Conservation (phyloP, 306 rosid species). For the Heteromeles arbutifolia region DNA sequence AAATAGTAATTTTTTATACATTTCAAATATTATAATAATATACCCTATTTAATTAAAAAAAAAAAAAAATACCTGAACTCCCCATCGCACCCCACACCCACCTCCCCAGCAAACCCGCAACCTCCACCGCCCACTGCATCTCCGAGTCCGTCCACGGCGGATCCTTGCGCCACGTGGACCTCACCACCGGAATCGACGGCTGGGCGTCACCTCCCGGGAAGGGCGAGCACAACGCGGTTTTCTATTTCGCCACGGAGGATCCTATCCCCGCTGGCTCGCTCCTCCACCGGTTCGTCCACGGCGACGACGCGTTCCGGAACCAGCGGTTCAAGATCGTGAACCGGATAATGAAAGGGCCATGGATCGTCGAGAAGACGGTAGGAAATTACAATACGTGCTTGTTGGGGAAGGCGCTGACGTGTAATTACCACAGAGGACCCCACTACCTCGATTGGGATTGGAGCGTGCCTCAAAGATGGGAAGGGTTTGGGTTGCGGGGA, state of each 20-base stretch:
- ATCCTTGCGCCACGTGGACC: slow-evolving; percentile 67
- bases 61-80: no score
- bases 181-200: slow-evolving; percentile 62
- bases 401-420: slow-evolving; percentile 78
- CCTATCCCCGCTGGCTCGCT: slow-evolving; percentile 64
- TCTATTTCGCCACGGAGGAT: slow-evolving; percentile 70
- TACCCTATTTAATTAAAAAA: no score
- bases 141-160: slow-evolving; percentile 55
- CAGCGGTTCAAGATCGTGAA: slow-evolving; percentile 88
- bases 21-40: no score
- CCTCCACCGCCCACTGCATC: slow-evolving; percentile 38
- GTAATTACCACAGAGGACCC: slow-evolving; percentile 67
- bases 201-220: slow-evolving; percentile 96
- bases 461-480: no score
- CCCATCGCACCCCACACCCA: no score
- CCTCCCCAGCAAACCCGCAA: no score
- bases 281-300: slow-evolving; percentile 58
- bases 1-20: no score
- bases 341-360: slow-evolving; percentile 91
- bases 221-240: slow-evolving; percentile 81
- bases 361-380: slow-evolving; percentile 82
- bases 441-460: slow-evolving; percentile 79
- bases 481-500: no score
- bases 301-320: slow-evolving; percentile 67
- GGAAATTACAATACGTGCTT: slow-evolving; percentile 82